Conservation (phyloP, 1,284 basidiomycete species). For the Trametes versicolor region DNA sequence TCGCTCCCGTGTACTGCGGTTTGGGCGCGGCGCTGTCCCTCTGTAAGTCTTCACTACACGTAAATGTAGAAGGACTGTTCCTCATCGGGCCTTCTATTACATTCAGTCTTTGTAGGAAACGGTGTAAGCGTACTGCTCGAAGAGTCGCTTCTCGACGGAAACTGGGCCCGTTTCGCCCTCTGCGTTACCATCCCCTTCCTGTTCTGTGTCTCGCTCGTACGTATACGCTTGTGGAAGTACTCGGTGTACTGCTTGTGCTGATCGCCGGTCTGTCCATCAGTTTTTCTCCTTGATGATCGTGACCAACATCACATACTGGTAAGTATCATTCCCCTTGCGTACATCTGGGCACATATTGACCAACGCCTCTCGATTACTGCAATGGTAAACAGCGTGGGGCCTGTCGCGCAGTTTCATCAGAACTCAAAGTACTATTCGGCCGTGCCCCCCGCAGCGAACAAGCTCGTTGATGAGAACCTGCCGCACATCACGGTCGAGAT, state of each 20-base stretch:
- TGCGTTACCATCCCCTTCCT: constrained; percentile 72
- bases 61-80: not conserved
- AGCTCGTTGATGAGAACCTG: constrained; percentile 65
- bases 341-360: not conserved
- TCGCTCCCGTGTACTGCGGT: constrained; percentile 83
- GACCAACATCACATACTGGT: constrained; percentile 67
- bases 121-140: constrained; percentile 67
- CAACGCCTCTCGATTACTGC: constrained; percentile 23
- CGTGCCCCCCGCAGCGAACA: constrained; percentile 64
- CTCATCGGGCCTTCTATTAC: constrained; percentile 1
- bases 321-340: constrained; percentile 37
- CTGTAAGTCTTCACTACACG: constrained; percentile 54
- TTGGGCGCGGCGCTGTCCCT: constrained; percentile 70
- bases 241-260: not conserved
- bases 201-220: constrained; percentile 76
- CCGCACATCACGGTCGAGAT: constrained; percentile 83
- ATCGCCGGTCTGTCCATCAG: constrained; percentile 44
- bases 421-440: constrained; percentile 81
- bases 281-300: constrained; percentile 74
- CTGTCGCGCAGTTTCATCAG: constrained; percentile 79
- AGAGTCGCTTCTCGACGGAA: constrained; percentile 75
- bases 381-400: constrained; percentile 60
- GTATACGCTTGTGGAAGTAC: constrained; percentile 1
- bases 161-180: constrained; percentile 70
- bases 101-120: constrained; percentile 67